phyloP scores from a whole-genome alignment of 2,329 filamentous ascomycete species.

The Alternaria gaisen region DNA sequence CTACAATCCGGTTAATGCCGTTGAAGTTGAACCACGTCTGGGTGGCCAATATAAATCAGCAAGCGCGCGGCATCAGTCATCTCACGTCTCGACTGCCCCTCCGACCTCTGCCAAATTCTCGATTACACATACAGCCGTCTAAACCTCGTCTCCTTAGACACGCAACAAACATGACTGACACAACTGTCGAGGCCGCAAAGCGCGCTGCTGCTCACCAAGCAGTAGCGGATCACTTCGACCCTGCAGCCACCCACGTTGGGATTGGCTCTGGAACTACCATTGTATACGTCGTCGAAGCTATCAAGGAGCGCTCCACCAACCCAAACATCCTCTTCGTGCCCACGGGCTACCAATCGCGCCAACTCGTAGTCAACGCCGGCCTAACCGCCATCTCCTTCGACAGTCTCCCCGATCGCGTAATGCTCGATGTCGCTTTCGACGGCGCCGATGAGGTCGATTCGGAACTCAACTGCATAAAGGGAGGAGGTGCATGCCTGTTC shows the following conservation, averaged over 20 bases:
- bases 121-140: slow-evolving; percentile 9
- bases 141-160: neutral
- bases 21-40: slow-evolving; percentile 14
- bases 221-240: slow-evolving; percentile 74
- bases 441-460: slow-evolving; percentile 97
- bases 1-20: slow-evolving; percentile 27
- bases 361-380: slow-evolving; percentile 82
- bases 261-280: slow-evolving; percentile 86
- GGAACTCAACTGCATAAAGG: slow-evolving; percentile 96
- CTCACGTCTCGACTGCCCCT: slow-evolving; percentile 29
- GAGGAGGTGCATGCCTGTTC: slow-evolving; percentile 95
- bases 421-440: slow-evolving; percentile 92
- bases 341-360: slow-evolving; percentile 89
- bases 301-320: slow-evolving; percentile 58
- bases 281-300: slow-evolving; percentile 85
- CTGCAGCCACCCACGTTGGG: slow-evolving; percentile 71
- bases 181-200: slow-evolving; percentile 73
- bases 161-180: slow-evolving; percentile 41
- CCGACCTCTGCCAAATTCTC: slow-evolving; percentile 25
- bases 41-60: slow-evolving; percentile 34
- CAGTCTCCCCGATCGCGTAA: slow-evolving; percentile 68
- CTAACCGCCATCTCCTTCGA: slow-evolving; percentile 81
- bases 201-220: slow-evolving; percentile 77
- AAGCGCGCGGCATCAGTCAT: slow-evolving; percentile 41
- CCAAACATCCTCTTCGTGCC: slow-evolving; percentile 82